Evolutionary conservation across 1,139 yeast species (phyloP), one percentile per base, ranked within the genome.

Genomic region (Suhomyces bolitotheri): DNA sequence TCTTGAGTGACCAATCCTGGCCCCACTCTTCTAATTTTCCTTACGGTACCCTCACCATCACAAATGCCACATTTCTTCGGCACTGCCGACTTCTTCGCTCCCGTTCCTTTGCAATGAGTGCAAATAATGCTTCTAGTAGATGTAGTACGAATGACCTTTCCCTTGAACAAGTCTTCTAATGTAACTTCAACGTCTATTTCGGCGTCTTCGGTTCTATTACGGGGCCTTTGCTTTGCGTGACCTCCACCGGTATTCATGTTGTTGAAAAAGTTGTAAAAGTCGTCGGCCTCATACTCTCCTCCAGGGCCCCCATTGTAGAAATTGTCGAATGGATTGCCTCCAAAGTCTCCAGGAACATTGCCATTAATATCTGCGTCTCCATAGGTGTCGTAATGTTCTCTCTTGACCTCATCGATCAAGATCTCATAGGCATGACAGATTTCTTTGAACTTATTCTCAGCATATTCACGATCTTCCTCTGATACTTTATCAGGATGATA

Each of bases 401-500:
- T 60, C 49, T 71, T 71, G 9, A 55, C 62, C 14, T 76, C 90
- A 56, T 86, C 92, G 21, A 78, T 74, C 40, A 86, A 65, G 10
- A 81, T 65, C 54, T 86, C 95, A 54, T 87, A 86, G 0, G 95
- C 95, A 40, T 80, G 83, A 10, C 81, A 73, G 36, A 87, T 74
- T 50, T 81, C 87, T 58, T 86, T 87, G 59, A 87, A 87, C 55
- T 73, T 76, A 41, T 74, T 63, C 53, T 86, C 95, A 2, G 90
- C 84, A 25, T 64, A 76, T 16, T 70, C 80, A 36, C 94, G 71
- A 39, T 76, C 78, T 6, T 75, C 78, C 44, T 80, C 89, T 0
- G 76, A 60, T 2, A 76, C 90, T 56, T 87, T 87, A 55, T 87
- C 96, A 0, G 96, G 96, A 56, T 87, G 96, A 52, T 78, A 75